Evolutionary conservation across 2,329 filamentous ascomycete genomes (phyloP).

Genomic region (Fusarium circinatum): DNA sequence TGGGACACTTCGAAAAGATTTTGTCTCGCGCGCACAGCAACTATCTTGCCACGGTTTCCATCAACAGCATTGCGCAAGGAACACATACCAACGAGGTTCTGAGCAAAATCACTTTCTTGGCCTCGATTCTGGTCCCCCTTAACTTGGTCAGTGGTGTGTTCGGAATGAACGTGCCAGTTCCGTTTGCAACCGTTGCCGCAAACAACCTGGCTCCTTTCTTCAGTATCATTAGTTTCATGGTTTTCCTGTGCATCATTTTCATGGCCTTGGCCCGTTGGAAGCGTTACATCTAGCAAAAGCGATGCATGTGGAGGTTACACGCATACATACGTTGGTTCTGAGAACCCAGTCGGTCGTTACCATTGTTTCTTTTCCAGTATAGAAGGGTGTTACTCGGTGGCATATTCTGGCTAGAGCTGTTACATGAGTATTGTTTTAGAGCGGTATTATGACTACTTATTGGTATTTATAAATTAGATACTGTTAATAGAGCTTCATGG

Average conservation of each 20-base stretch:
- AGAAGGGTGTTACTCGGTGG: conserved; percentile 23
- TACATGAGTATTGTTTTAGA: conserved; percentile 4
- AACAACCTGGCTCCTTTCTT: conserved; percentile 58
- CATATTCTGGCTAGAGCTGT: conserved; percentile 23
- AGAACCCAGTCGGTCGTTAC: conserved; percentile 5
- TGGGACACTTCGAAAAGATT: conserved; percentile 98
- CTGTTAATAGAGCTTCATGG: conserved; percentile 16
- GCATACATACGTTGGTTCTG: background rate
- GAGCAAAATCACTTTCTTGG: conserved; percentile 94
- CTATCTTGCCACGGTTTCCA: conserved; percentile 92
- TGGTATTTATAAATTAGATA: conserved; percentile 21
- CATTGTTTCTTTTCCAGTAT: conserved; percentile 22
- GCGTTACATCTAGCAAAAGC: conserved; percentile 58
- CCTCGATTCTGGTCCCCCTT: conserved; percentile 94
- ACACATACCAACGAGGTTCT: conserved; percentile 89
- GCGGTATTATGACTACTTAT: conserved; percentile 10
- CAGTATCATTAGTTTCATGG: conserved; percentile 54
- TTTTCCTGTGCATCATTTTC: conserved; percentile 61
- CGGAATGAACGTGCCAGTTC: conserved; percentile 86
- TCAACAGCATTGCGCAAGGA: conserved; percentile 89
- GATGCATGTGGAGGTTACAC: conserved; percentile 54
- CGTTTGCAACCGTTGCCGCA: conserved; percentile 61
- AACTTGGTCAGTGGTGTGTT: conserved; percentile 91
- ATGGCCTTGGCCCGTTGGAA: conserved; percentile 58
- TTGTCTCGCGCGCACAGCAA: conserved; percentile 93